Evolutionary conservation across 148 eudicot species (phyloP).

Genomic region (Amaranthus palmeri): DNA sequence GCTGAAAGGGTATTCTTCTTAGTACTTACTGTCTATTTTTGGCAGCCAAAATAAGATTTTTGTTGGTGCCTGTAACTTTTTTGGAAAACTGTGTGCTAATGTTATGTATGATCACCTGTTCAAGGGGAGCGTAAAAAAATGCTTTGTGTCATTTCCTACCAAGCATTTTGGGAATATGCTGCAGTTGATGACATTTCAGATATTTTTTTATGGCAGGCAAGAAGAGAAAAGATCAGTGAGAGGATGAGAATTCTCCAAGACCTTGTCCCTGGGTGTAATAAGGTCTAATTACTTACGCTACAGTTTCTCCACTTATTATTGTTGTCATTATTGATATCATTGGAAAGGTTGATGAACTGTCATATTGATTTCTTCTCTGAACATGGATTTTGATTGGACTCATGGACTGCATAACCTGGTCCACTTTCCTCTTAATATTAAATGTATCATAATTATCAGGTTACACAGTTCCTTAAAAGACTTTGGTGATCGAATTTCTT

Average conservation of each 20-base stretch:
- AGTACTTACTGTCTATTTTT: neutral
- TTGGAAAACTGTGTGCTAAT: no score
- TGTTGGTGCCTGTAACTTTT: no score
- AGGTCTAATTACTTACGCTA: constrained; percentile 31
- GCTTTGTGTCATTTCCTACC: neutral
- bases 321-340: neutral
- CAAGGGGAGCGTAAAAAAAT: neutral
- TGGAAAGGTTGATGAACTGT: constrained; percentile 6
- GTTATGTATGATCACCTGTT: neutral
- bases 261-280: constrained; percentile 84
- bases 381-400: neutral
- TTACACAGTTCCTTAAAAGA: neutral
- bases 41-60: neutral
- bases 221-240: constrained; percentile 92
- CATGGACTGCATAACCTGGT: neutral
- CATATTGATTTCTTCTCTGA: neutral
- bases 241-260: constrained; percentile 90
- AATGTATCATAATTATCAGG: neutral
- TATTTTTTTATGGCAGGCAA: constrained; percentile 49
- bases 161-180: neutral
- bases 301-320: constrained; percentile 4
- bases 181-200: neutral
- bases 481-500: neutral
- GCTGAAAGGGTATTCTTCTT: constrained; percentile 78
- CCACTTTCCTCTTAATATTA: neutral